Evolutionary conservation across 768 basidiomycete genomes (phyloP).

Genomic region (Mycena pura): DNA sequence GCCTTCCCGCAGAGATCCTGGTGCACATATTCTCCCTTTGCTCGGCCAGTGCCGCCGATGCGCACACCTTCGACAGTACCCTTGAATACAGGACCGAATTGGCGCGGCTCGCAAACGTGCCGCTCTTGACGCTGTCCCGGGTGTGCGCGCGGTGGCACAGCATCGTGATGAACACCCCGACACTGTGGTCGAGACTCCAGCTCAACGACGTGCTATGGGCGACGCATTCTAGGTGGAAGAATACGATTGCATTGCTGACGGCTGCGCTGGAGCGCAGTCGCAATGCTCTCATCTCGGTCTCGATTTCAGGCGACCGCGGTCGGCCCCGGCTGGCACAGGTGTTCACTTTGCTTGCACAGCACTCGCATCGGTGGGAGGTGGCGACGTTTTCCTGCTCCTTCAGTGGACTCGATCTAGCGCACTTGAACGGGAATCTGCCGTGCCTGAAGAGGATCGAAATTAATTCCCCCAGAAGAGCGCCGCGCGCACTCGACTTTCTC

Average conservation of each 20-base stretch:
- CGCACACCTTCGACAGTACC: too few relatives aligned
- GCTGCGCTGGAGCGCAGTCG: background rate
- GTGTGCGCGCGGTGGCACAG: background rate
- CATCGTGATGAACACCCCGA: background rate
- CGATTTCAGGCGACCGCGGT: too few relatives aligned
- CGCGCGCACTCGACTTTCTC: too few relatives aligned
- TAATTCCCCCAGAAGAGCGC: too few relatives aligned
- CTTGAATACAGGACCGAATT: too few relatives aligned
- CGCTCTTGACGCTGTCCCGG: background rate
- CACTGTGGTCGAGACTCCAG: background rate
- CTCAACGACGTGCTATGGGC: background rate
- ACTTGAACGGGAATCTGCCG: background rate
- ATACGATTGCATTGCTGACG: background rate
- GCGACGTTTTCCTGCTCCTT: background rate
- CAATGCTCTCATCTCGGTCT: too few relatives aligned
- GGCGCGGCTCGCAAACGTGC: background rate
- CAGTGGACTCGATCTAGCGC: too few relatives aligned
- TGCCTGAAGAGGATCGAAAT: background rate
- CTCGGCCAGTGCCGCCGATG: too few relatives aligned
- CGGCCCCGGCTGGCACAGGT: background rate
- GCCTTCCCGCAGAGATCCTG: background rate
- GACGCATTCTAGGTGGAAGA: background rate
- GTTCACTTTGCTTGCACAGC: background rate
- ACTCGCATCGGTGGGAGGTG: background rate
- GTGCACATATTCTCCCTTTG: background rate